Evolutionary conservation across 208 protist genomes (phyloP).

Genomic region (Balamuthia mandrillaris): DNA sequence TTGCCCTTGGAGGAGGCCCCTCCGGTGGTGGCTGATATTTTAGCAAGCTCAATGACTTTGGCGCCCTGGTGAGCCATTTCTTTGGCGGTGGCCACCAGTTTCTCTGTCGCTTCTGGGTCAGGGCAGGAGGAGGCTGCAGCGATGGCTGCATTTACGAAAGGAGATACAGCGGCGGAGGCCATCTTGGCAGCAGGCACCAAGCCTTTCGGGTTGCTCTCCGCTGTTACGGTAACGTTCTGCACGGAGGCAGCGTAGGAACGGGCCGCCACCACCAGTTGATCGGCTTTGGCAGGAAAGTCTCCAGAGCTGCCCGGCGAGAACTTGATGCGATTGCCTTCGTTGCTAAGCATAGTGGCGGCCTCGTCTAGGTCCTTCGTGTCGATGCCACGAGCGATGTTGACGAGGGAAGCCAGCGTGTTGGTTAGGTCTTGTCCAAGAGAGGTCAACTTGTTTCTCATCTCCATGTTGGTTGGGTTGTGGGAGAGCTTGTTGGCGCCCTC

Average conservation of each 20-base stretch:
- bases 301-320: not conserved
- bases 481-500: not conserved
- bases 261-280: slow-evolving; percentile 13
- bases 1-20: not conserved
- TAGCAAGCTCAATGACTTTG: not conserved
- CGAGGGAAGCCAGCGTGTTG: too few relatives aligned
- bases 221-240: not conserved
- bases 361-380: slow-evolving; percentile 38
- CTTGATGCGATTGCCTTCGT: not conserved
- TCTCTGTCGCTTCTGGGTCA: not conserved
- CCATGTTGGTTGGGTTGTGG: too few relatives aligned
- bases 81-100: too few relatives aligned
- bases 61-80: slow-evolving; percentile 19
- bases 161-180: not conserved
- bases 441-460: too few relatives aligned
- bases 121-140: not conserved
- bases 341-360: not conserved
- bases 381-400: not conserved
- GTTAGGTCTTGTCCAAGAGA: too few relatives aligned
- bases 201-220: slow-evolving; percentile 28
- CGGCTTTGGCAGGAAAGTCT: not conserved
- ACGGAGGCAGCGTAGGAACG: not conserved
- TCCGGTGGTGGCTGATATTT: not conserved
- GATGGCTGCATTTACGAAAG: slow-evolving; percentile 6
- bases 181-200: slow-evolving; percentile 21